These are phyloP conservation scores for Fusarium verrucosum DNA, from an alignment of 2,329 filamentous ascomycete species.

Conservation along the genomic window DNA sequence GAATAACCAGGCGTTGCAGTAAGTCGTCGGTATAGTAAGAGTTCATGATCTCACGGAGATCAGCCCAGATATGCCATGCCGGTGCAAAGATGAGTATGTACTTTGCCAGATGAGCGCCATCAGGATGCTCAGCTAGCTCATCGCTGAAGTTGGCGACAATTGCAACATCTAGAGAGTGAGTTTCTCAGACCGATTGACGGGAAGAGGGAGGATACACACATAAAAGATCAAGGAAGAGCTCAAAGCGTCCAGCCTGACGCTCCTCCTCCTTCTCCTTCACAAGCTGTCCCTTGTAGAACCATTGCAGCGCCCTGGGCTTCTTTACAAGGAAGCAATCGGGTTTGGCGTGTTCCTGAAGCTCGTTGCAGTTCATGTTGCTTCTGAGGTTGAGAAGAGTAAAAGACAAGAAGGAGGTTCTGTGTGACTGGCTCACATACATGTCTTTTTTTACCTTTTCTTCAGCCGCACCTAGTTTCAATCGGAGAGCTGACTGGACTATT, in stretches of 20 bases:
- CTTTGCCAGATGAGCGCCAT: constrained; percentile 56
- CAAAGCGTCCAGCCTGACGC: constrained; percentile 57
- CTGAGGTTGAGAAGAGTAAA: background rate
- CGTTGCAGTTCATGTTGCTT: constrained; percentile 50
- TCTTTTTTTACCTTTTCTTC: constrained; percentile 2
- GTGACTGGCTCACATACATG: background rate
- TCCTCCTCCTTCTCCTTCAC: constrained; percentile 55
- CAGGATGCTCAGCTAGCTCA: constrained; percentile 56
- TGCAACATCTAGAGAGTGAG: constrained; percentile 49
- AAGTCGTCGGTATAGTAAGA: constrained; percentile 62
- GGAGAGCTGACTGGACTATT: constrained; percentile 38
- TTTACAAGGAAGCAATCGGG: constrained; percentile 50
- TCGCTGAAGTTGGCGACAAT: constrained; percentile 62
- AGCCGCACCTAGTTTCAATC: constrained; percentile 13
- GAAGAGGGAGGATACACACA: constrained; percentile 45
- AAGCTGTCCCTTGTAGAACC: constrained; percentile 55
- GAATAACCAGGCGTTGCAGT: constrained; percentile 56
- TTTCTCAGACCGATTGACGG: background rate
- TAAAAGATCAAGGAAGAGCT: constrained; percentile 60
- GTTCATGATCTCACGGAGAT: constrained; percentile 62
- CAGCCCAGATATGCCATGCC: constrained; percentile 61
- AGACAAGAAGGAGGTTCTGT: background rate
- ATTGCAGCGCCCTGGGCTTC: constrained; percentile 54
- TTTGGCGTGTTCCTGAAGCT: constrained; percentile 47
- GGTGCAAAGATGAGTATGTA: constrained; percentile 59